Evolutionary conservation across 2,329 filamentous ascomycete genomes (phyloP), one percentile per base, ranked within the genome.

Genomic region (Onygenales sp.): DNA sequence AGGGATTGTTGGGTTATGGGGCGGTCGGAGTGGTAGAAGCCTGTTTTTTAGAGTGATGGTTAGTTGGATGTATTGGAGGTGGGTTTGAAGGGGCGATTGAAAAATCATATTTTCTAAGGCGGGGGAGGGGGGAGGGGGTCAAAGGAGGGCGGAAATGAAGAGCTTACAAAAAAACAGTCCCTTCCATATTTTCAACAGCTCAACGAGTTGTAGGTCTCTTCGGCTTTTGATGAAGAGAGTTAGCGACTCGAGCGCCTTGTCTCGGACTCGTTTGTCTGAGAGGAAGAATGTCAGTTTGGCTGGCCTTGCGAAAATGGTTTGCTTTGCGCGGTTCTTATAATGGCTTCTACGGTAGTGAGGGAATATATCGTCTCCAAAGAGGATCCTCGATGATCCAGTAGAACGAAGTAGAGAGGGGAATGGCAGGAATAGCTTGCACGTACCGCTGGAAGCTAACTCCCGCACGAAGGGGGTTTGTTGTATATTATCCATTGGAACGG

Each of bases 1-100:
- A 97, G 85, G 43, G 81, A 81, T 75, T 95, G 90, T 75, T 96
- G 92, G 2, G 87, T 85, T n/a, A 84, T 74, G 9, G 90, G 85
- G 47, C 90, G 87, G 76, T 96, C 91, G 69, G 86, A 89, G 84
- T 95, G 93, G 86, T 89, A 96, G 64, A 93, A 82, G 65, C 85
- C 86, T 78, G 48, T 49, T 49, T 11, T 11, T 5, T 36, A 21
- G 10, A 9, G 13, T 3, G 45, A 17, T 17, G 13, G 9, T n/a
- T 33, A 32, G 34, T 11, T 27, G 33, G 33, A 13, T 37, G 34
- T 14, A 9, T 4, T n/a, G 31, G 42, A 6, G 8, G 42, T 27
- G 9, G 32, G 2, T 11, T 13, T 8, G n/a, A 17, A 8, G n/a
- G 40, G n/a, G 40, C 21, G 9, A 8, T 36, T 36, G 7, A 32